Evolutionary conservation across 768 basidiomycete species (phyloP).

Genomic region (Macrolepiota fuliginosa): DNA sequence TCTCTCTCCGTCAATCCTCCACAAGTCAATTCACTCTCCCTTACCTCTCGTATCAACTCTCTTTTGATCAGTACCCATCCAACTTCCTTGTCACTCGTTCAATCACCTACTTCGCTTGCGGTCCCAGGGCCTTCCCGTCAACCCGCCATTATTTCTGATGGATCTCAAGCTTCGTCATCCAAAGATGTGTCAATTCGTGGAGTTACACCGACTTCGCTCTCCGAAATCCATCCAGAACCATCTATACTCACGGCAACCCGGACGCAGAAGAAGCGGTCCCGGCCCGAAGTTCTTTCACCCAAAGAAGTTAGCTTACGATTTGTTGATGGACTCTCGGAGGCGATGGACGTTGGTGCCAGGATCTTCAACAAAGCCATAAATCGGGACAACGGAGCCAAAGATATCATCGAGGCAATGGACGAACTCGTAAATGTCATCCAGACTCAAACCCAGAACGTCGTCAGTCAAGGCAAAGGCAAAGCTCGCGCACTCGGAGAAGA

Average conservation of each 20-base stretch:
- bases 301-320: slow-evolving; percentile 37
- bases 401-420: slow-evolving; percentile 59
- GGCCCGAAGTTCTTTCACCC: slow-evolving; percentile 20
- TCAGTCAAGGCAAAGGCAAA: slow-evolving; percentile 48
- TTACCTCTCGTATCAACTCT: slow-evolving; percentile 17
- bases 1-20: slow-evolving; percentile 31
- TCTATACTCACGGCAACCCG: slow-evolving; percentile 16
- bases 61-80: slow-evolving; percentile 15
- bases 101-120: slow-evolving; percentile 1
- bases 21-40: slow-evolving; percentile 17
- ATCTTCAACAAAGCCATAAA: slow-evolving; percentile 41
- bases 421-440: slow-evolving; percentile 50
- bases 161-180: slow-evolving; percentile 19
- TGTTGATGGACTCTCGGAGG: slow-evolving; percentile 44
- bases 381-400: slow-evolving; percentile 43
- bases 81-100: slow-evolving; percentile 20
- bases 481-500: slow-evolving; percentile 42
- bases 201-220: slow-evolving; percentile 18
- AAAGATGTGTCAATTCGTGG: slow-evolving; percentile 24
- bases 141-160: slow-evolving; percentile 15
- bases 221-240: slow-evolving; percentile 26
- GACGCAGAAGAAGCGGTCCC: slow-evolving; percentile 13
- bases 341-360: slow-evolving; percentile 46
- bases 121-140: slow-evolving; percentile 6
- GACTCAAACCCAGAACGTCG: slow-evolving; percentile 42